Evolutionary conservation across 2,329 filamentous ascomycete genomes (phyloP), one percentile per base, ranked within the genome.

Genomic region (Cercospora zeina): DNA sequence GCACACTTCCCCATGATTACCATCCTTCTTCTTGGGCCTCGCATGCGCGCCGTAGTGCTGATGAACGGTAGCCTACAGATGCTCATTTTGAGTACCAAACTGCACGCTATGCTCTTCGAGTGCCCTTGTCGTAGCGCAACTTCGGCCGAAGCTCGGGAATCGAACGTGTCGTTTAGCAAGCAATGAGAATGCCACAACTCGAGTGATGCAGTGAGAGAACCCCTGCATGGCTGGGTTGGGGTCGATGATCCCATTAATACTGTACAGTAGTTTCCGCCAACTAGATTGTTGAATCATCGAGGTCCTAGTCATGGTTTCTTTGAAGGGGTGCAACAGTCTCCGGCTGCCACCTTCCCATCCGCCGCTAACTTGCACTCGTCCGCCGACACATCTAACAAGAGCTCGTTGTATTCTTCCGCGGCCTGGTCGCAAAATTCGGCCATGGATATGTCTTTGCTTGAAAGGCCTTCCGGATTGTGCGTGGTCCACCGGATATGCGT

Each of bases 401-500:
- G 31, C 62, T 75, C 73, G 13, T 71, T 70, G 57, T 67, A 65
- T 42, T 68, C 62, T 47, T 37, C 62, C 30, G 69, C 74, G 14
- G 63, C 70, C 39, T 78, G 72, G 73, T 90, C 88, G 69, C 88
- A 90, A 63, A 84, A 78, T 4, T 73, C 70, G 0, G 88, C 89
- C 74, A 91, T 81, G 37, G 79, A 70, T 30, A 88, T 75, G 71
- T 91, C 88, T 70, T 85, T 85, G 19, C 76, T 75, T 0, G 86
- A 88, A n/a, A 91, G 76, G 1, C 89, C 88, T 8, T 78, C 76
- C 0, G 87, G 88, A 62, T 77, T 82, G 72, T 91, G 89, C 1
- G 88, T 91, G 8, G 87, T 90, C 89, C 88, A 91, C 54, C 87
- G 83, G 65, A 91, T 85, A 68, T 86, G 86, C 0, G 85, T 84